A percentile compares a stretch with the other conserved stretches of the same genome.
Conservation (phyloP, 139 green algal genomes). For the Diplosphaera chodatii region DNA sequence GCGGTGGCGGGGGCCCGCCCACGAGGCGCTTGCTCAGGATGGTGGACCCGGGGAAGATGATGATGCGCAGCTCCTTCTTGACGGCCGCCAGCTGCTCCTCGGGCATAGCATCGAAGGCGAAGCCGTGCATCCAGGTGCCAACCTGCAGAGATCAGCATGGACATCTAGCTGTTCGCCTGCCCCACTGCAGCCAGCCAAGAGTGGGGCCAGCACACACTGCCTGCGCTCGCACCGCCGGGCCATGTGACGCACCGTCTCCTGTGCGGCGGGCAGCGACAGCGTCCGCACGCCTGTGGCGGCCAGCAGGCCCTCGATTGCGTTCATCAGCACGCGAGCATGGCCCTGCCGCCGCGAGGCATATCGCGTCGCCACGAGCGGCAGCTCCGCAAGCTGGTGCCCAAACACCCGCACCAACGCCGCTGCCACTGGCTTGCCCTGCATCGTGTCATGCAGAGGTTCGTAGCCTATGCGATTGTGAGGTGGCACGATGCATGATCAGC, state of each 20-base stretch:
- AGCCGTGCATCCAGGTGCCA: slow-evolving; percentile 48
- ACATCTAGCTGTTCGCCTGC: too few relatives aligned
- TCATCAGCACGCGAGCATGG: slow-evolving; percentile 63
- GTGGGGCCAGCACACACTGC: too few relatives aligned
- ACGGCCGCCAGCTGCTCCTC: slow-evolving; percentile 36
- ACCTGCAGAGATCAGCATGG: too few relatives aligned
- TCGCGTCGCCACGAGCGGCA: slow-evolving; percentile 84
- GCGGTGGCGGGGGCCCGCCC: neutral
- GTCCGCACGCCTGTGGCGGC: slow-evolving; percentile 34
- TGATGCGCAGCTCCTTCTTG: slow-evolving; percentile 61
- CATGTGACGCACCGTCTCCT: slow-evolving; percentile 37
- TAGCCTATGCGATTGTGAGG: too few relatives aligned
- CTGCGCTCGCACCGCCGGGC: too few relatives aligned
- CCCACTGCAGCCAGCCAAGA: too few relatives aligned
- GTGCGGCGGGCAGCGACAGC: slow-evolving; percentile 42
- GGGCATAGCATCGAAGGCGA: slow-evolving; percentile 46
- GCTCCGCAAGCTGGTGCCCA: slow-evolving; percentile 70
- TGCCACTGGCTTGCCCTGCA: slow-evolving; percentile 55
- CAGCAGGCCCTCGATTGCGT: slow-evolving; percentile 40
- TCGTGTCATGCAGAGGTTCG: neutral
- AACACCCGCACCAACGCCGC: slow-evolving; percentile 74
- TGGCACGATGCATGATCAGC: too few relatives aligned
- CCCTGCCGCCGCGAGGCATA: slow-evolving; percentile 61
- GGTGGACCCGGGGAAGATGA: slow-evolving; percentile 71
- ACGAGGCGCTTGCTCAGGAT: slow-evolving; percentile 36